A percentile compares a stretch with the other conserved stretches of the same genome.
These are phyloP conservation scores for Exophiala viscosa DNA, from an alignment of 2,329 filamentous ascomycete genomes.

Conservation along the genomic window DNA sequence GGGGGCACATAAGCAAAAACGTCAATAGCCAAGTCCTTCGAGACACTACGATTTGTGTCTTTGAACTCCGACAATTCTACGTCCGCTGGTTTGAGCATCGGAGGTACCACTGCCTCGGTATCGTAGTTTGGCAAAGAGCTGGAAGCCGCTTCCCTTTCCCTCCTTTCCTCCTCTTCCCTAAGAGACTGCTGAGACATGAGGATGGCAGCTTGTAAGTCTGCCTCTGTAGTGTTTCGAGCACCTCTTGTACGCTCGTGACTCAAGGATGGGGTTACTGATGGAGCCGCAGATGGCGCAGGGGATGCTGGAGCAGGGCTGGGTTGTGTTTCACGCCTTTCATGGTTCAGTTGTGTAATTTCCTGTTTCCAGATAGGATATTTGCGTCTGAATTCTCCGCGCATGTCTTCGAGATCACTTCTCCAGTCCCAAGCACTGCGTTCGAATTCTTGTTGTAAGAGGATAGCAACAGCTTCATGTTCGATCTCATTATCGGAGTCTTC, in stretches of 20 bases:
- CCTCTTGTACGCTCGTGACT: conserved; percentile 40
- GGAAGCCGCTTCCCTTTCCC: conserved; percentile 40
- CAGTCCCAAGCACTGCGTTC: conserved; percentile 38
- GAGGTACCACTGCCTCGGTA: conserved; percentile 46
- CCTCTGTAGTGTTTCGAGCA: conserved; percentile 47
- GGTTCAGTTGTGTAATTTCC: conserved; percentile 42
- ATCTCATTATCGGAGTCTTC: conserved; percentile 44
- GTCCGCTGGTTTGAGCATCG: conserved; percentile 45
- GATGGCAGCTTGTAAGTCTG: conserved; percentile 48
- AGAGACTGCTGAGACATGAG: conserved; percentile 47
- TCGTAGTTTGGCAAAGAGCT: conserved; percentile 43
- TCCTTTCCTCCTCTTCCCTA: conserved; percentile 45
- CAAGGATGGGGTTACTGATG: conserved; percentile 32
- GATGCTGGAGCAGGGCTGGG: conserved; percentile 37
- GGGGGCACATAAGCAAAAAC: conserved; percentile 46
- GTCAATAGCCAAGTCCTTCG: conserved; percentile 37
- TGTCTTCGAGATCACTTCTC: conserved; percentile 38
- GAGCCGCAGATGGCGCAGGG: conserved; percentile 30
- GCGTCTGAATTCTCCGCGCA: conserved; percentile 40
- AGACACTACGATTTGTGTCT: conserved; percentile 45
- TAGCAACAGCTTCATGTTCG: conserved; percentile 39
- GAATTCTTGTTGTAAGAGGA: conserved; percentile 37
- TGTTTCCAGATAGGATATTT: conserved; percentile 46
- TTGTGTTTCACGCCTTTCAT: conserved; percentile 36
- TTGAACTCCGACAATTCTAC: conserved; percentile 40